Evolutionary conservation across 2,329 filamentous ascomycete genomes (phyloP).

Genomic region (Aspergillus sp.): DNA sequence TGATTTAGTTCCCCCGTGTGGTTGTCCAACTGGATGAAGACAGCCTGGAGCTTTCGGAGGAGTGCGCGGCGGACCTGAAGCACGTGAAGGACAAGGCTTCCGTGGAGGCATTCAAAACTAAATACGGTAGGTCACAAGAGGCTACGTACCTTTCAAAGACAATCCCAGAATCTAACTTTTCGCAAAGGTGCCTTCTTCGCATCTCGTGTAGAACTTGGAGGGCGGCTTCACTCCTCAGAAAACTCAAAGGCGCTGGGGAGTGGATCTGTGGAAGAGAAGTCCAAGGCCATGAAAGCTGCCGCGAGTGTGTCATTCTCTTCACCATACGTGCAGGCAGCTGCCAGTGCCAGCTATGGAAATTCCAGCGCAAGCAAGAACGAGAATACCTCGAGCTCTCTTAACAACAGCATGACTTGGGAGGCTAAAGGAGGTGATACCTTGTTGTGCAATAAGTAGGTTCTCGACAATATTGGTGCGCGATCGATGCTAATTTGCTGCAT

Average conservation of each 20-base stretch:
- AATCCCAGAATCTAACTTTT: neutral
- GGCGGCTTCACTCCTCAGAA: constrained; percentile 4
- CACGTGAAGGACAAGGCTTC: neutral
- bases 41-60: constrained; percentile 3
- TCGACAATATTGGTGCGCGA: neutral
- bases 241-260: neutral
- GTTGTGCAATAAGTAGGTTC: constrained; percentile 6
- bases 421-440: constrained; percentile 7
- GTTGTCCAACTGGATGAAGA: constrained; percentile 3
- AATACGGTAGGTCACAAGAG: constrained; percentile 1
- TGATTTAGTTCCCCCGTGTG: constrained; percentile 2
- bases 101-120: constrained; percentile 1
- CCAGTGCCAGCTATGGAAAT: neutral
- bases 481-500: neutral
- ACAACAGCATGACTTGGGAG: constrained; percentile 3
- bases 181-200: constrained; percentile 1
- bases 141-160: too few species aligned
- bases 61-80: constrained; percentile 2
- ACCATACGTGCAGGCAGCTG: constrained; percentile 2
- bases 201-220: constrained; percentile 4
- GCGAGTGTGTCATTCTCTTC: constrained; percentile 3
- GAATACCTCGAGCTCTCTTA: neutral
- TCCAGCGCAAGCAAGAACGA: neutral
- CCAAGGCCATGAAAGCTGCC: neutral
- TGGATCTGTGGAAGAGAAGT: neutral